Percentiles rank a stretch among this genome's conserved stretches.
Conservation (phyloP, 768 basidiomycete genomes). For the Mycena sanguinolenta region DNA sequence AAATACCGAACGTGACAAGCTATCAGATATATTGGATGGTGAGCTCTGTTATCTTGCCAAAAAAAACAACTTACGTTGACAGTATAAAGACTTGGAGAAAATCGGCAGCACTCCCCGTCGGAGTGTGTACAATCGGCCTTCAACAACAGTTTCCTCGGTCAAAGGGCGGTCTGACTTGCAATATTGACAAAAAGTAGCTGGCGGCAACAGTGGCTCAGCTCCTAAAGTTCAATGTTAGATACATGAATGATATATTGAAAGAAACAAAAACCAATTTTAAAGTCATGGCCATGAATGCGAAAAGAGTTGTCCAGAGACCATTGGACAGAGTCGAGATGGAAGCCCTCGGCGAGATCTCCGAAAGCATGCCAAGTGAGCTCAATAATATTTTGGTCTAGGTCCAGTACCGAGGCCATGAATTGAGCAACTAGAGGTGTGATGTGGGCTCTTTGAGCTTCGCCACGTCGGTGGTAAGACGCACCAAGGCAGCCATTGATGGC, state of each 20-base stretch:
- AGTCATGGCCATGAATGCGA: not conserved
- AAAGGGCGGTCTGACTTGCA: not conserved
- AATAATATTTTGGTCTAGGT: not conserved
- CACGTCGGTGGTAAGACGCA: not conserved
- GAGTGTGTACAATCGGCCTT: conserved; percentile 10
- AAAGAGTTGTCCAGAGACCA: conserved; percentile 10
- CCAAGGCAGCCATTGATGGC: not conserved
- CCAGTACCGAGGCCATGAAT: not conserved
- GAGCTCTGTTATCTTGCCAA: not conserved
- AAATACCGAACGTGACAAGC: conserved; percentile 24
- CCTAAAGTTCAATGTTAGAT: not conserved
- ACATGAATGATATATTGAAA: too few relatives aligned
- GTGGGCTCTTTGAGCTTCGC: not conserved
- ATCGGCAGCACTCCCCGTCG: conserved; percentile 18
- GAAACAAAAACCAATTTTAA: conserved; percentile 1
- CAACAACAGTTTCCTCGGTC: not conserved
- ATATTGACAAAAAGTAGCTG: not conserved
- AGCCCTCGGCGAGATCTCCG: not conserved
- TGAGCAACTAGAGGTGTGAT: not conserved
- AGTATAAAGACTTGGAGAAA: conserved; percentile 17
- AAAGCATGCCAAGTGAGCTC: conserved; percentile 20
- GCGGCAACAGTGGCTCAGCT: not conserved
- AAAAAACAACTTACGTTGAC: not conserved
- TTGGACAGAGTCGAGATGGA: not conserved
- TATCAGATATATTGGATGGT: not conserved